phyloP scores from a whole-genome alignment of 2,329 filamentous ascomycete genomes.

The Chaetothyriales sp. region DNA sequence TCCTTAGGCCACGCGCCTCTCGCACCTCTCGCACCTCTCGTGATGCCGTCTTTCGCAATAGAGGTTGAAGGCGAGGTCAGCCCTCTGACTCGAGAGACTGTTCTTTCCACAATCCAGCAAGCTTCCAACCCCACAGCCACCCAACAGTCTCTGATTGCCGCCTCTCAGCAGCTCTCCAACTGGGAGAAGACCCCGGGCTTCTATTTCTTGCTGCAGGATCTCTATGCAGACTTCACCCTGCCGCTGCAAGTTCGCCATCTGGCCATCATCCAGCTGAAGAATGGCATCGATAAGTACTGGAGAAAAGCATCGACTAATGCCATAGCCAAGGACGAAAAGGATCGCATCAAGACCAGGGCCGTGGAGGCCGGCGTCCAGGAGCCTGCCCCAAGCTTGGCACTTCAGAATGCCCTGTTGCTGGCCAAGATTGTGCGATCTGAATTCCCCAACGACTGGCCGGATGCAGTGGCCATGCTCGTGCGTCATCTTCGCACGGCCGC shows the following conservation, averaged over 20 bases:
- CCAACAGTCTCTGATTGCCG: constrained; percentile 41
- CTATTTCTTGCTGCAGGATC: constrained; percentile 58
- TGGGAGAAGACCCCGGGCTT: constrained; percentile 58
- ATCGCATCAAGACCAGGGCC: constrained; percentile 58
- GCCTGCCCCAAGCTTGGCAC: constrained; percentile 57
- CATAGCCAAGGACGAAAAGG: constrained; percentile 57
- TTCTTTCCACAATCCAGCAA: constrained; percentile 50
- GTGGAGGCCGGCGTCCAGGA: constrained; percentile 68
- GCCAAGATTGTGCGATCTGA: constrained; percentile 84
- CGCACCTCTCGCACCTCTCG: background rate
- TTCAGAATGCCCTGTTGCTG: constrained; percentile 77
- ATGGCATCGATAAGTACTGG: constrained; percentile 94
- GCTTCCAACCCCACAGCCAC: constrained; percentile 45
- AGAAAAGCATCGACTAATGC: constrained; percentile 61
- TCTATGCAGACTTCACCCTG: constrained; percentile 67
- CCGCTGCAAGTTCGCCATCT: constrained; percentile 72
- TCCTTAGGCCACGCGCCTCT: background rate
- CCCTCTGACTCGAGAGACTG: constrained; percentile 49
- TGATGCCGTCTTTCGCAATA: constrained; percentile 19
- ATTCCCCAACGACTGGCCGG: constrained; percentile 70
- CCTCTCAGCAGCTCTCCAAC: constrained; percentile 52
- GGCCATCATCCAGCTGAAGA: constrained; percentile 87
- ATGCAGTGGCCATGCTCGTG: constrained; percentile 27
- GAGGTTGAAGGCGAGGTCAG: constrained; percentile 53
- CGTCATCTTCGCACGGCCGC: constrained; percentile 21